Conservation (phyloP, 148 eudicot genomes). For the Rhododendron ovatum region DNA sequence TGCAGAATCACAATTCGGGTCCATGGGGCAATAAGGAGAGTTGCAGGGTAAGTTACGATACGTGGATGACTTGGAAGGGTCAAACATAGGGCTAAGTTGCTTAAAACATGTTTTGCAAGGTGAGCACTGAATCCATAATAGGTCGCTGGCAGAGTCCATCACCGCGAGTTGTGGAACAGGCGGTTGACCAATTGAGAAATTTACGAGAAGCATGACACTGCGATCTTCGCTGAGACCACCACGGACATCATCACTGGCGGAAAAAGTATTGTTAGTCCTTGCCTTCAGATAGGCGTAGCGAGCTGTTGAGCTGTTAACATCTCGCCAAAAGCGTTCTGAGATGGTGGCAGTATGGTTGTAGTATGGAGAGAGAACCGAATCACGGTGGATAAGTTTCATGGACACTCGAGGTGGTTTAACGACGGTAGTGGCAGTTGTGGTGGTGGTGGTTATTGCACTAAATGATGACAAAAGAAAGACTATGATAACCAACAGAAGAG, state of each 20-base stretch:
- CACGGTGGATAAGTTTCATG: constrained; percentile 8
- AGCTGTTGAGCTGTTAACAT: neutral
- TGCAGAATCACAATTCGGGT: neutral
- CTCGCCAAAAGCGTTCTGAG: neutral
- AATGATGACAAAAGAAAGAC: neutral
- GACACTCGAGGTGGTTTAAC: neutral
- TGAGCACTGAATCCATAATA: constrained; percentile 19
- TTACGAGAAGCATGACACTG: constrained; percentile 1
- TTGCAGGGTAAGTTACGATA: neutral
- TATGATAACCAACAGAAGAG: neutral
- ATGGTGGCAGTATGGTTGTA: neutral
- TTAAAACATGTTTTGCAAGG: constrained; percentile 12
- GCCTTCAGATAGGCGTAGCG: neutral
- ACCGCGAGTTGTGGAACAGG: constrained; percentile 14
- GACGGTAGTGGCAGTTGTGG: neutral
- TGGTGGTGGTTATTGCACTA: neutral
- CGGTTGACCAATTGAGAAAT: constrained; percentile 22
- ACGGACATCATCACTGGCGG: neutral
- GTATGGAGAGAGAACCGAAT: constrained; percentile 4
- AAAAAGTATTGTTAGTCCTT: neutral
- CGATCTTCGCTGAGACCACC: neutral
- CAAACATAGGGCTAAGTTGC: neutral
- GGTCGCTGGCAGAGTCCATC: constrained; percentile 25
- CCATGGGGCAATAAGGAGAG: neutral
- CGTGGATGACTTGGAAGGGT: constrained; percentile 19